A percentile compares a stretch with the other conserved stretches of the same genome.
phyloP scores from a whole-genome alignment of 345 rosid genomes.

The Populus simonii region DNA sequence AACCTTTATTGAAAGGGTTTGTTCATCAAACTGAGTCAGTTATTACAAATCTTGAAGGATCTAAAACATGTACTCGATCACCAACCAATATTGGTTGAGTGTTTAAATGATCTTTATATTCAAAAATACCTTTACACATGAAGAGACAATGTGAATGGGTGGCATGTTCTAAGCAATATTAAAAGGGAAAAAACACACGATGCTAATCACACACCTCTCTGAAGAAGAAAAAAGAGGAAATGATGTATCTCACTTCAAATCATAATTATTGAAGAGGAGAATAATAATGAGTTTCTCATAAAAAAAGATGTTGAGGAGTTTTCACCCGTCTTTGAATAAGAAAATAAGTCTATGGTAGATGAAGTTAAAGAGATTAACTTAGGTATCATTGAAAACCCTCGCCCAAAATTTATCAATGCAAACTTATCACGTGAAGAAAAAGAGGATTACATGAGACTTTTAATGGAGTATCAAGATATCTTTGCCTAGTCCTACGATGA shows the following conservation, averaged over 20 bases:
- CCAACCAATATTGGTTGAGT: not conserved
- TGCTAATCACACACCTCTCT: not conserved
- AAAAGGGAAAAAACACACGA: not conserved
- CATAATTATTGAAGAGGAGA: not conserved
- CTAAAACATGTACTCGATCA: too few species aligned
- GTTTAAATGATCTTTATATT: not conserved
- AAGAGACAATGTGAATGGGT: not conserved
- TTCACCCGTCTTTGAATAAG: not conserved
- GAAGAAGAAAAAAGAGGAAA: not conserved
- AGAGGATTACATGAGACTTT: not conserved
- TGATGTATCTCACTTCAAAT: not conserved
- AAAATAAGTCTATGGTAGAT: not conserved
- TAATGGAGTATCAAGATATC: not conserved
- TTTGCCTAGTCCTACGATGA: not conserved
- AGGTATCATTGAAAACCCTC: not conserved
- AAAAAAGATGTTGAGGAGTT: not conserved
- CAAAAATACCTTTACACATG: not conserved
- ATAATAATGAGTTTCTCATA: not conserved
- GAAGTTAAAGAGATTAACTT: not conserved
- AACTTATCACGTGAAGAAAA: too few species aligned
- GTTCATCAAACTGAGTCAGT: not conserved
- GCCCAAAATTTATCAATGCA: not conserved
- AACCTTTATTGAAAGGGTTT: not conserved
- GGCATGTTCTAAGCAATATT: too few species aligned
- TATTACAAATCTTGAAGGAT: not conserved